Evolutionary conservation across 2,329 filamentous ascomycete species (phyloP).

Genomic region (Pseudocercospora cruenta): DNA sequence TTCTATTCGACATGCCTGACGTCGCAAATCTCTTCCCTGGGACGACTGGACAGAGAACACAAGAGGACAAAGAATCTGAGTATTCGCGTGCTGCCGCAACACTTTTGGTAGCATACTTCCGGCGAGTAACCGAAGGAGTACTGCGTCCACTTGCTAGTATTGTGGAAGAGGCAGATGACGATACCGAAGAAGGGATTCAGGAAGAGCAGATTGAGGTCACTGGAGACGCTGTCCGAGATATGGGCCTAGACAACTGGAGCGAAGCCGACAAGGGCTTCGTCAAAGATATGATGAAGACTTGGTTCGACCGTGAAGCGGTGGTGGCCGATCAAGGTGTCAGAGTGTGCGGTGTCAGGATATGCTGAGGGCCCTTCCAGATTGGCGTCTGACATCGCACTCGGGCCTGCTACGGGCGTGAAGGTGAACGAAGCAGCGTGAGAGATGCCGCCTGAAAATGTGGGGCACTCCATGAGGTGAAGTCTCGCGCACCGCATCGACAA

Average conservation of each 20-base stretch:
- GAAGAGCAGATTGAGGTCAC: slow-evolving; percentile 54
- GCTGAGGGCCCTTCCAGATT: no score
- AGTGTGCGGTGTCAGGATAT: slow-evolving; percentile 56
- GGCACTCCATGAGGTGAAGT: no score
- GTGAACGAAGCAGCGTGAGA: no score
- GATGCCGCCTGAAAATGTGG: no score
- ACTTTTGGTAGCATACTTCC: slow-evolving; percentile 78
- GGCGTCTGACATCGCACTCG: no score
- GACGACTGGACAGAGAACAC: slow-evolving; percentile 15
- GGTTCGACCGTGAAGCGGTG: slow-evolving; percentile 68
- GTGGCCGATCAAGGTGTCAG: slow-evolving; percentile 74
- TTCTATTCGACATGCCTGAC: slow-evolving; percentile 48
- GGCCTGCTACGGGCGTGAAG: no score
- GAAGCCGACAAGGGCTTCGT: slow-evolving; percentile 70
- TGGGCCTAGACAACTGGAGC: slow-evolving; percentile 82
- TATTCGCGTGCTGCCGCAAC: slow-evolving; percentile 57
- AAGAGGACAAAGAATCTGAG: slow-evolving; percentile 22
- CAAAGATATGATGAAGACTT: slow-evolving; percentile 62
- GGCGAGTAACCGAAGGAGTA: slow-evolving; percentile 70
- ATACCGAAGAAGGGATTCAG: slow-evolving; percentile 43
- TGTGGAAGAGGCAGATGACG: slow-evolving; percentile 54
- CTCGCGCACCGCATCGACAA: no score
- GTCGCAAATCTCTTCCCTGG: slow-evolving; percentile 25
- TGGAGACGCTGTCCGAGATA: slow-evolving; percentile 66
- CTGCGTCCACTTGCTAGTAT: slow-evolving; percentile 66